Percentiles rank a stretch among this genome's conserved stretches.
phyloP scores from a whole-genome alignment of 495 filamentous ascomycete species.

The Neurospora hispaniola region DNA sequence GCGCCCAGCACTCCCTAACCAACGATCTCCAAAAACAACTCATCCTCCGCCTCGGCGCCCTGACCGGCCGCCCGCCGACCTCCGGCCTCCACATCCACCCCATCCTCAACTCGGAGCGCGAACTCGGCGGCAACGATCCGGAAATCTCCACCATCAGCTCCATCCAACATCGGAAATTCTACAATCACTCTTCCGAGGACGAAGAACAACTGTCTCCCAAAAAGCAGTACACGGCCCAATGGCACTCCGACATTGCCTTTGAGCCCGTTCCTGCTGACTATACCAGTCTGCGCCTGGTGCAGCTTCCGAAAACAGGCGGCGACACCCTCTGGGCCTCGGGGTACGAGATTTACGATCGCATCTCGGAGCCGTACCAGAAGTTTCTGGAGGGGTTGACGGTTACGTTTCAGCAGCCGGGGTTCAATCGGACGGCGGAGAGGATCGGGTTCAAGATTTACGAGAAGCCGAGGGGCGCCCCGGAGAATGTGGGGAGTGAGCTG shows the following conservation, averaged over 20 bases:
- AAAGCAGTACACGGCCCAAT: slow-evolving; percentile 34
- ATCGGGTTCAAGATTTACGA: slow-evolving; percentile 47
- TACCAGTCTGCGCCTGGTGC: slow-evolving; percentile 44
- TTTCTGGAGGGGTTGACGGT: slow-evolving; percentile 59
- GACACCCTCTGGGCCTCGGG: slow-evolving; percentile 53
- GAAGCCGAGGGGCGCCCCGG: slow-evolving; percentile 47
- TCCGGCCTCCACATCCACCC: slow-evolving; percentile 64
- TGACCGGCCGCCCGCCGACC: slow-evolving; percentile 51
- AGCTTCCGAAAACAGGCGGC: slow-evolving; percentile 55
- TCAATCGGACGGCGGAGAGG: slow-evolving; percentile 41
- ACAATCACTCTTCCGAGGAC: slow-evolving; percentile 14
- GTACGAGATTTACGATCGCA: slow-evolving; percentile 65
- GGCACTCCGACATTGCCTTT: slow-evolving; percentile 59
- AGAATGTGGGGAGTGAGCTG: slow-evolving; percentile 52
- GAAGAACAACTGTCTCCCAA: slow-evolving; percentile 12
- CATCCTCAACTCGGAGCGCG: slow-evolving; percentile 48
- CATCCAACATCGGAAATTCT: slow-evolving; percentile 45
- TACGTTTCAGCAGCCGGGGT: slow-evolving; percentile 51
- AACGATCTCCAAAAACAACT: slow-evolving; percentile 48
- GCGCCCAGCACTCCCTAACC: slow-evolving; percentile 48
- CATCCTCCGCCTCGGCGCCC: slow-evolving; percentile 48
- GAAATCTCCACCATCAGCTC: slow-evolving; percentile 65
- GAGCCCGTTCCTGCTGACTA: slow-evolving; percentile 57
- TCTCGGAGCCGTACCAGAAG: slow-evolving; percentile 52
- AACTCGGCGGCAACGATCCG: slow-evolving; percentile 49